phyloP scores from a whole-genome alignment of 176 grass and related monocot genomes.

The Eragrostis nindensis region DNA sequence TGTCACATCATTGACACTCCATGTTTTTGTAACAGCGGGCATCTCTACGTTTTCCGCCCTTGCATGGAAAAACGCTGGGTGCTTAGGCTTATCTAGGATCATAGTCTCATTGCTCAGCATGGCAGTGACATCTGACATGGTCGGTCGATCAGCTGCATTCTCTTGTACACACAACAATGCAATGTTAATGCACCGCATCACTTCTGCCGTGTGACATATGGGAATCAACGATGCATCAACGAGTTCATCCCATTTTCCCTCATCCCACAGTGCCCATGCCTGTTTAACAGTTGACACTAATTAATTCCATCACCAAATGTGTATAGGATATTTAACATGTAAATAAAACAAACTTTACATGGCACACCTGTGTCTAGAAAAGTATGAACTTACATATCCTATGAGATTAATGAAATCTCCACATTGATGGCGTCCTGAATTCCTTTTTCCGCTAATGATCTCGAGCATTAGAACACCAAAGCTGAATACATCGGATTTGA shows the following conservation, averaged over 20 bases:
- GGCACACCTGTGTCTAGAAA: background rate
- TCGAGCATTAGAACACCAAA: slow-evolving; percentile 35
- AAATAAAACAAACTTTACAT: background rate
- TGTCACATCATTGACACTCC: background rate
- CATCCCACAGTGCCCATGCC: slow-evolving; percentile 26
- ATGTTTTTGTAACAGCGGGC: background rate
- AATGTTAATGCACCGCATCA: background rate
- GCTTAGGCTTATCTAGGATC: background rate
- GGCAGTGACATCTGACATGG: slow-evolving; percentile 12
- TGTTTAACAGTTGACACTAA: background rate
- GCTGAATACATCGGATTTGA: slow-evolving; percentile 23
- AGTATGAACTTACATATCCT: slow-evolving; percentile 24
- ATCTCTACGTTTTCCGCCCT: background rate
- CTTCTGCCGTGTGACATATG: too few relatives aligned
- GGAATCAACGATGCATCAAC: background rate
- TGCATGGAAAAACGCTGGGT: slow-evolving; percentile 15
- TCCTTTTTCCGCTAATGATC: slow-evolving; percentile 24
- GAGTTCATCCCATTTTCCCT: background rate
- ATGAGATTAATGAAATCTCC: slow-evolving; percentile 15
- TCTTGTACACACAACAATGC: slow-evolving; percentile 12
- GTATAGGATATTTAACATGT: background rate
- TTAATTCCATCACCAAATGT: background rate
- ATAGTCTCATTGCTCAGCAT: background rate
- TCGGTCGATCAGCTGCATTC: slow-evolving; percentile 25
- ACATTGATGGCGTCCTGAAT: background rate